Conservation (phyloP, 805 yeast species). For the Wickerhamiella brachini region DNA sequence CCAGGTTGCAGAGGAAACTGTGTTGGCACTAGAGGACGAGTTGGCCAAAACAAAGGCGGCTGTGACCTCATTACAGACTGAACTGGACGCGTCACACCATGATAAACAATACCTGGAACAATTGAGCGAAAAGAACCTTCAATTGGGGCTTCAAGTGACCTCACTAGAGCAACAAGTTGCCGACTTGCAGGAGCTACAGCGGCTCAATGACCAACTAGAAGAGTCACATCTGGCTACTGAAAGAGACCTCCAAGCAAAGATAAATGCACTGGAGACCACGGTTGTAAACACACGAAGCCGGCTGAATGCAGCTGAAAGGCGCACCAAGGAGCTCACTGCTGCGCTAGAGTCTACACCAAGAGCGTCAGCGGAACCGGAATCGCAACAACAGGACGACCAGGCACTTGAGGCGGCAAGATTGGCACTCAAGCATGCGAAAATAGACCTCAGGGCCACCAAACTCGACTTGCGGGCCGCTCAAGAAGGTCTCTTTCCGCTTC, state of each 20-base stretch:
- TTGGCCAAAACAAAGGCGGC: constrained; percentile 12
- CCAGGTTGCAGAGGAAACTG: constrained; percentile 25
- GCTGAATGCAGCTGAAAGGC: constrained; percentile 5
- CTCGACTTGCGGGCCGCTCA: neutral
- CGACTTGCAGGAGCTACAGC: constrained; percentile 41
- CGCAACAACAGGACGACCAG: neutral
- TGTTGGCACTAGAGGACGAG: constrained; percentile 19
- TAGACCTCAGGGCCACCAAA: neutral
- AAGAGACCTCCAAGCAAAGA: constrained; percentile 28
- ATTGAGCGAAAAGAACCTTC: constrained; percentile 28
- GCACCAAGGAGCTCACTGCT: constrained; percentile 6
- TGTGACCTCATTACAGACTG: constrained; percentile 12
- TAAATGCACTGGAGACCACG: constrained; percentile 19
- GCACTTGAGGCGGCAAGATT: constrained; percentile 3
- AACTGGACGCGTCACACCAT: constrained; percentile 3
- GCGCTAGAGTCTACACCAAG: constrained; percentile 3
- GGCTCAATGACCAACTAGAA: constrained; percentile 39
- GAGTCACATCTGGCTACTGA: constrained; percentile 32
- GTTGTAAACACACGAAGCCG: constrained; percentile 13
- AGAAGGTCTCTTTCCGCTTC: neutral
- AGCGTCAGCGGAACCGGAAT: neutral
- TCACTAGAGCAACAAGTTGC: constrained; percentile 30
- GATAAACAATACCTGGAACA: constrained; percentile 27
- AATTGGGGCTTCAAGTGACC: constrained; percentile 25
- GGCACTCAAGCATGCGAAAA: constrained; percentile 1